Conservation (phyloP, 2,329 filamentous ascomycete species). For the Trichoderma breve region DNA sequence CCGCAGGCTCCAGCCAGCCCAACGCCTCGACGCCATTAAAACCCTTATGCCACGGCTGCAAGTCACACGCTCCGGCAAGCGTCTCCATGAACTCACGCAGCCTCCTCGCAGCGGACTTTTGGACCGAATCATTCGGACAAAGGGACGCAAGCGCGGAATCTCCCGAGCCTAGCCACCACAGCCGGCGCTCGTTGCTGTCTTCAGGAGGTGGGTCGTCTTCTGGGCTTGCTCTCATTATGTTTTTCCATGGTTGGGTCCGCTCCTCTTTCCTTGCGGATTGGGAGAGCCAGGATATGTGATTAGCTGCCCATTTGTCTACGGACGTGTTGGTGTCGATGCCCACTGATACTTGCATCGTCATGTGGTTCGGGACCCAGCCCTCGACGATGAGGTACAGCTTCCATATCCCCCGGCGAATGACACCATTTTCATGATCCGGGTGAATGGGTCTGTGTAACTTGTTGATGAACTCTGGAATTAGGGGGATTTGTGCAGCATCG, state of each 20-base stretch:
- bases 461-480: constrained; percentile 15
- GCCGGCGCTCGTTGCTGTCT: background rate
- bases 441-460: background rate
- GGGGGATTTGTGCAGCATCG: constrained; percentile 1
- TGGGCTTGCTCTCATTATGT: background rate
- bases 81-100: background rate
- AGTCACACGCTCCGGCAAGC: background rate
- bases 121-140: background rate
- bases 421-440: background rate
- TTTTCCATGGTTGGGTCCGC: background rate
- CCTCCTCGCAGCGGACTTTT: background rate
- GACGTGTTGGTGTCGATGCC: background rate
- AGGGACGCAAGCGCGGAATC: background rate
- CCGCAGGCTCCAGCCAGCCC: constrained; percentile 11
- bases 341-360: background rate
- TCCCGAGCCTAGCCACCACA: constrained; percentile 14
- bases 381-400: constrained; percentile 17
- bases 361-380: constrained; percentile 1
- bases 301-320: background rate
- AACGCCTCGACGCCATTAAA: constrained; percentile 14
- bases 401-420: background rate
- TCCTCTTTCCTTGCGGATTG: background rate
- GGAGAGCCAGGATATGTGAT: background rate
- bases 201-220: too few species aligned
- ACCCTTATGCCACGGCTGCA: background rate